phyloP scores from a whole-genome alignment of 176 grass and related monocot species.

The Pharus latifolius region DNA sequence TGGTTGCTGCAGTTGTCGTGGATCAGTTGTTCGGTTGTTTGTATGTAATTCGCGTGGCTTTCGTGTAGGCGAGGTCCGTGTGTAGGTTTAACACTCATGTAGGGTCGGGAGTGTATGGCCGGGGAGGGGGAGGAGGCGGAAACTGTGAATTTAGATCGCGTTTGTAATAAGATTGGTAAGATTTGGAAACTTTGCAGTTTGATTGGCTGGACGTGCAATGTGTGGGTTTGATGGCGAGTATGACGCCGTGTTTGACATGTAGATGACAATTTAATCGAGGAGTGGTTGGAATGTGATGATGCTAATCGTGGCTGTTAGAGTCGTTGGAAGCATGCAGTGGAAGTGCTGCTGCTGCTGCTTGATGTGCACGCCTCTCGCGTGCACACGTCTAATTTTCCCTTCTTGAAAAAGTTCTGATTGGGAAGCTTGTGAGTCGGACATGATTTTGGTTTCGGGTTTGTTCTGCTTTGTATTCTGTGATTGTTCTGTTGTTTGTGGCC shows the following conservation, averaged over 20 bases:
- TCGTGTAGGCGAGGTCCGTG: constrained; percentile 2
- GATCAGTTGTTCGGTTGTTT: constrained; percentile 15
- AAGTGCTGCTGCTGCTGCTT: neutral
- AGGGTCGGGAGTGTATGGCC: neutral
- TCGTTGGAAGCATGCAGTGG: too few species aligned
- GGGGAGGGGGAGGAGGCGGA: neutral
- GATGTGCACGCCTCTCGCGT: neutral
- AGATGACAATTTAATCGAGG: too few species aligned
- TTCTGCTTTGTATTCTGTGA: neutral
- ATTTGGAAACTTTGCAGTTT: constrained; percentile 23
- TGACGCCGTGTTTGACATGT: neutral
- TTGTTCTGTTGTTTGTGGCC: neutral
- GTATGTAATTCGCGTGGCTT: constrained; percentile 26
- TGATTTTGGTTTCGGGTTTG: neutral
- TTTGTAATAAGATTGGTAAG: constrained; percentile 34
- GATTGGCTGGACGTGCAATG: neutral
- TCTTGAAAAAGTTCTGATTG: neutral
- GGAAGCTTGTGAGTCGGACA: neutral
- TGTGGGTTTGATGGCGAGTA: neutral
- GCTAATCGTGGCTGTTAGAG: too few species aligned
- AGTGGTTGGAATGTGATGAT: too few species aligned
- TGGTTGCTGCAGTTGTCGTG: neutral
- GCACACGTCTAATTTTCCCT: too few species aligned
- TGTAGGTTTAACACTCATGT: constrained; percentile 28
- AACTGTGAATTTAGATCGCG: constrained; percentile 24